Evolutionary conservation across 139 green algal species (phyloP).

Genomic region (Picochlorum sp.): DNA sequence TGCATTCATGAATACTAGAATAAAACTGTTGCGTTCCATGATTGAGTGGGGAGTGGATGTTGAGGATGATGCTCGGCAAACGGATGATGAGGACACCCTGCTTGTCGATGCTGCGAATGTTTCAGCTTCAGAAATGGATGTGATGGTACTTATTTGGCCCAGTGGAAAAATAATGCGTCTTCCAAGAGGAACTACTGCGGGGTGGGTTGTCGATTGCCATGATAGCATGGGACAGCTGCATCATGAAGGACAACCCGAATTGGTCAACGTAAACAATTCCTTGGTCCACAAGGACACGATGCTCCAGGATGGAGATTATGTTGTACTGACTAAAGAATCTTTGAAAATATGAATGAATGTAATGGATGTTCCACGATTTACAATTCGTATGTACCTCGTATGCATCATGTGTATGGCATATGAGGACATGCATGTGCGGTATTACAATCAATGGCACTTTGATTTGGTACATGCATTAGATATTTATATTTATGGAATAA

Average conservation of each 20-base stretch:
- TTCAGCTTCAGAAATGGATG: conserved; percentile 3
- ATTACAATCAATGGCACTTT: too few relatives aligned
- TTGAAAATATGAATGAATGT: conserved; percentile 14
- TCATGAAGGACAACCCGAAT: neutral
- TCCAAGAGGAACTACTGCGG: conserved; percentile 63
- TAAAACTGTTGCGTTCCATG: conserved; percentile 48
- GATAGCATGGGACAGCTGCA: neutral
- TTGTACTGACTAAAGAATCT: conserved; percentile 55
- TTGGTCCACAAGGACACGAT: conserved; percentile 57
- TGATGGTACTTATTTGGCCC: conserved; percentile 38
- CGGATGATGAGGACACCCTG: neutral
- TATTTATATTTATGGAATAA: too few relatives aligned
- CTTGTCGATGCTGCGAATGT: neutral
- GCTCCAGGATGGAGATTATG: conserved; percentile 68
- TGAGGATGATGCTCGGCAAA: too few relatives aligned
- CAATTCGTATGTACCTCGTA: neutral
- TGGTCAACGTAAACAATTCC: conserved; percentile 84
- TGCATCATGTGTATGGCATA: neutral
- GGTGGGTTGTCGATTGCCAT: conserved; percentile 22
- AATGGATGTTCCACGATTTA: neutral
- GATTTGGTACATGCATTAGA: too few relatives aligned
- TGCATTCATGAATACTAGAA: conserved; percentile 18
- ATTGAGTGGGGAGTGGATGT: conserved; percentile 61
- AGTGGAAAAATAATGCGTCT: conserved; percentile 47
- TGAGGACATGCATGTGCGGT: neutral